Conservation (phyloP, 1,139 yeast genomes). For the Candida freyschussii region DNA sequence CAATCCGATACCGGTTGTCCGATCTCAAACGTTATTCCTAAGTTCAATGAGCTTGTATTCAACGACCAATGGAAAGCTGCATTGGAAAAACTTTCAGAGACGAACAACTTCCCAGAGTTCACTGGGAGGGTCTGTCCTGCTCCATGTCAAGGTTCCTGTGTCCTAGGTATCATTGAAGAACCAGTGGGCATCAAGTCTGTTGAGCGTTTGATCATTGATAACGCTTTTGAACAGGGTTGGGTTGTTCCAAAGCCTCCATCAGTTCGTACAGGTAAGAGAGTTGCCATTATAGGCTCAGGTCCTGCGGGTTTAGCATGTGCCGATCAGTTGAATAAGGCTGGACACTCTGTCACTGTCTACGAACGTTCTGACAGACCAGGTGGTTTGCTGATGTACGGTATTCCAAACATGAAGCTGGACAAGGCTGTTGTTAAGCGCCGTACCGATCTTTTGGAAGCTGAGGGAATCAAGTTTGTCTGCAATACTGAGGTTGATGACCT, state of each 20-base stretch:
- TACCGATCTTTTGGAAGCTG: constrained; percentile 83
- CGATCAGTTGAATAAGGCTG: constrained; percentile 94
- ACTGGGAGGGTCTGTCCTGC: constrained; percentile 99
- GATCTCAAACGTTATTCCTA: constrained; percentile 92
- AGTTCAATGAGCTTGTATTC: constrained; percentile 96
- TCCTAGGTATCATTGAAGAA: constrained; percentile 86
- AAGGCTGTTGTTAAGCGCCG: constrained; percentile 91
- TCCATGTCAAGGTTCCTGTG: constrained; percentile 99
- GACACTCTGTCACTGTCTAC: constrained; percentile 84
- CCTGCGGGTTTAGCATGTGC: constrained; percentile 97
- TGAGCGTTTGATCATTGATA: constrained; percentile 94
- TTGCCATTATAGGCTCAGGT: constrained; percentile 93
- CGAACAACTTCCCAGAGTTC: constrained; percentile 97
- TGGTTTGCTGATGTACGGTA: constrained; percentile 97
- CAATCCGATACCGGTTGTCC: constrained; percentile 98
- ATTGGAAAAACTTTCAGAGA: constrained; percentile 84
- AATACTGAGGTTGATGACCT: constrained; percentile 80
- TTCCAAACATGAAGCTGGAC: constrained; percentile 98
- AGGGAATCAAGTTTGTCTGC: constrained; percentile 78
- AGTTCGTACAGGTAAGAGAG: constrained; percentile 73
- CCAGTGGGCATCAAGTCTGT: constrained; percentile 96
- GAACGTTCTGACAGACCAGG: constrained; percentile 96
- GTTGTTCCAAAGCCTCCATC: constrained; percentile 79
- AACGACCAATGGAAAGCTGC: constrained; percentile 96
- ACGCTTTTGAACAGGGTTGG: constrained; percentile 97